phyloP scores from a whole-genome alignment of 2,329 filamentous ascomycete genomes.

The Aspergillus novoparasiticus region DNA sequence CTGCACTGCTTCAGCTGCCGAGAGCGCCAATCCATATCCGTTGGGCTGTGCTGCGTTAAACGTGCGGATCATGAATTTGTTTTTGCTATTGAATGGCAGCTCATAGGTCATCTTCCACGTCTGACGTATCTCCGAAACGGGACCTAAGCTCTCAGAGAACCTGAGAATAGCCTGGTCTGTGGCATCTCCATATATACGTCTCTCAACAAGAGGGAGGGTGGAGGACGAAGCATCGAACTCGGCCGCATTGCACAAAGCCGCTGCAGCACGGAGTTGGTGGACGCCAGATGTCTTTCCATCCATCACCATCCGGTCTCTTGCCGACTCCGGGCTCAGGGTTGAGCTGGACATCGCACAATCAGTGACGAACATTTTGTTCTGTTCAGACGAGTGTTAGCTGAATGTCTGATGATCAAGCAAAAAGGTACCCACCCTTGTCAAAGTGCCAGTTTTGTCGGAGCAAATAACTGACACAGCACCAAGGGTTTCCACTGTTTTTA shows the following conservation, averaged over 20 bases:
- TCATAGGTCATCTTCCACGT: conserved; percentile 69
- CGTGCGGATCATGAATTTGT: conserved; percentile 76
- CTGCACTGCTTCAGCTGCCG: conserved; percentile 6
- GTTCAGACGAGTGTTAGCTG: background rate
- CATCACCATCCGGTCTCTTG: conserved; percentile 47
- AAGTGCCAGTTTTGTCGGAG: conserved; percentile 71
- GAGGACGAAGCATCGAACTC: conserved; percentile 70
- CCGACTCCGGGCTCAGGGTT: conserved; percentile 55
- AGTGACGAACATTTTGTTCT: conserved; percentile 74
- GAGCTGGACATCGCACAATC: conserved; percentile 64
- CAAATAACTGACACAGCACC: conserved; percentile 74
- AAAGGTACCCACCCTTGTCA: conserved; percentile 17
- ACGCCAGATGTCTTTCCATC: conserved; percentile 31
- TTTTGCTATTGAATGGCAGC: conserved; percentile 78
- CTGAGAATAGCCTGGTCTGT: conserved; percentile 75
- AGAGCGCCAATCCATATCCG: conserved; percentile 5
- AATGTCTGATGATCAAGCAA: too few species aligned
- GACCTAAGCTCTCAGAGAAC: conserved; percentile 67
- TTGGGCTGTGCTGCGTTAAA: conserved; percentile 39
- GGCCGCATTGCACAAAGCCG: conserved; percentile 72
- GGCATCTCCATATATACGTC: conserved; percentile 72
- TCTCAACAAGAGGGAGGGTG: conserved; percentile 60
- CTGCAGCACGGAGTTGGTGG: conserved; percentile 62
- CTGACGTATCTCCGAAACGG: conserved; percentile 61
- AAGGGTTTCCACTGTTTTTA: conserved; percentile 77